These are phyloP conservation scores for Cyclostephanos tholiformis DNA, from an alignment of 108 stramenopile species.

Conservation along the genomic window DNA sequence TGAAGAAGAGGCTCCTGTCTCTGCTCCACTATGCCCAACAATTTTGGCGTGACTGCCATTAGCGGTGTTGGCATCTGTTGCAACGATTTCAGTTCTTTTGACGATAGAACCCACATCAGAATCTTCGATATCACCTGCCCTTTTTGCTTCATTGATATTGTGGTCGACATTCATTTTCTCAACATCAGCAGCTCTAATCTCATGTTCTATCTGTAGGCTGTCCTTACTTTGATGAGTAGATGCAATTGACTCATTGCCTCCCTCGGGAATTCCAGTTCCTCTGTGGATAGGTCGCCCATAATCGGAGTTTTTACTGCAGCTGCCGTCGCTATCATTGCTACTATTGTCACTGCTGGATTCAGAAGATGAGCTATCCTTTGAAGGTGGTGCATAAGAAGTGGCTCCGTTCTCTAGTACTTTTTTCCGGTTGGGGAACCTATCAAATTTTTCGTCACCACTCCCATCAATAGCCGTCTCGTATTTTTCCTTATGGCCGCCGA, in stretches of 20 bases:
- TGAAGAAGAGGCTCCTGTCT: background rate
- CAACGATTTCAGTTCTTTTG: background rate
- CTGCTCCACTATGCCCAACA: background rate
- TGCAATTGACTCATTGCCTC: background rate
- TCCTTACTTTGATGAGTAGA: background rate
- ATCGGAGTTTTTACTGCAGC: background rate
- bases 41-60: background rate
- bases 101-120: background rate
- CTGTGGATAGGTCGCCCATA: background rate
- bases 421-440: background rate
- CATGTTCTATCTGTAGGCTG: background rate
- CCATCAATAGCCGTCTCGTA: background rate
- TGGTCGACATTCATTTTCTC: background rate
- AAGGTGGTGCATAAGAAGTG: background rate
- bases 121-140: background rate
- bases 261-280: background rate
- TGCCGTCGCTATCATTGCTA: background rate
- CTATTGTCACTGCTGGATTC: background rate
- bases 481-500: background rate
- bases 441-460: background rate
- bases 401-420: background rate
- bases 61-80: background rate
- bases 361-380: background rate
- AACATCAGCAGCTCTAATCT: background rate
- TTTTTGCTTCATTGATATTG: background rate